phyloP scores from a whole-genome alignment of 2,329 filamentous ascomycete genomes.

The Aphanoascus verrucosus region DNA sequence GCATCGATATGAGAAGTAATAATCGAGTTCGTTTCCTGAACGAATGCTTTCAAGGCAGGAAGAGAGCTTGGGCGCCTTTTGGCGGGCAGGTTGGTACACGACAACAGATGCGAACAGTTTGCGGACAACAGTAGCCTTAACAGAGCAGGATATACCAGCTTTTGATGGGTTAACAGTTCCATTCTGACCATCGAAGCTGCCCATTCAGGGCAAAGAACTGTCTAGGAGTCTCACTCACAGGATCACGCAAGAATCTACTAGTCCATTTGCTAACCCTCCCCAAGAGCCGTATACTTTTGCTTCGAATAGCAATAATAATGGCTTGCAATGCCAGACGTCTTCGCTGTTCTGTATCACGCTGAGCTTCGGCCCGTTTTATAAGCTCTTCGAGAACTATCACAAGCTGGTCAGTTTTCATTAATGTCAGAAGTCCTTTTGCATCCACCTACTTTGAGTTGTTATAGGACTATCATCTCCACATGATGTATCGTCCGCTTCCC shows the following conservation, averaged over 20 bases:
- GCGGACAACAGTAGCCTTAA: background rate
- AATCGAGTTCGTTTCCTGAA: slow-evolving; percentile 10
- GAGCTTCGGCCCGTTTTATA: slow-evolving; percentile 5
- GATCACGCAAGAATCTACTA: slow-evolving; percentile 12
- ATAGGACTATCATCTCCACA: background rate
- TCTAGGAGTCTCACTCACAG: slow-evolving; percentile 5
- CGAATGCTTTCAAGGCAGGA: background rate
- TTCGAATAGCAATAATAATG: slow-evolving; percentile 5
- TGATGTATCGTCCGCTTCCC: slow-evolving; percentile 1
- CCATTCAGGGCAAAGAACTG: background rate
- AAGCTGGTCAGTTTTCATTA: background rate
- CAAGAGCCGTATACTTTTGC: slow-evolving; percentile 7
- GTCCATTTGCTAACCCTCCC: slow-evolving; percentile 9
- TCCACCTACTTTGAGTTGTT: slow-evolving; percentile 1
- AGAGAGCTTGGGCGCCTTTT: slow-evolving; percentile 7
- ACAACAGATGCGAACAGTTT: background rate
- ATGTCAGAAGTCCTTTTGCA: background rate
- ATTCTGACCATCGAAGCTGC: background rate
- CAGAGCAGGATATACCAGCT: background rate
- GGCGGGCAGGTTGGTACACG: slow-evolving; percentile 1
- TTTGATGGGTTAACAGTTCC: background rate
- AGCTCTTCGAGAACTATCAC: slow-evolving; percentile 7
- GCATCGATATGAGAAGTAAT: slow-evolving; percentile 9
- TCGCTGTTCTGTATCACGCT: slow-evolving; percentile 2
- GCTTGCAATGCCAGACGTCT: background rate